Evolutionary conservation across 1,139 yeast genomes (phyloP).

Genomic region (Blastobotrys raffinosifermentans): DNA sequence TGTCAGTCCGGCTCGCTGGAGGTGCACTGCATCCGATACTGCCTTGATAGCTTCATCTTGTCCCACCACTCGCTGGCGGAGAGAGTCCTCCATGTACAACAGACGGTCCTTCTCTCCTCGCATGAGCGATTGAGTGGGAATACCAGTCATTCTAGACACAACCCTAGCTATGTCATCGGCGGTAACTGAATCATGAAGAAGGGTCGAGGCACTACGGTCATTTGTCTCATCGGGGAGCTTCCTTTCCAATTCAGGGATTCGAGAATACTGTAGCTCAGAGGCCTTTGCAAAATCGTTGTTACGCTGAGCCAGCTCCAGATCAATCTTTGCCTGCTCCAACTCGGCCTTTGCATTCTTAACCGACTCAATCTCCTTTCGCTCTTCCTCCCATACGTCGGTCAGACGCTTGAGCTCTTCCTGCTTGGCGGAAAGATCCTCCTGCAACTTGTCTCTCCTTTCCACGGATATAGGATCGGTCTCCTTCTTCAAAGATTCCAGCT

Average conservation of each 20-base stretch:
- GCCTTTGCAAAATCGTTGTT: conserved; percentile 84
- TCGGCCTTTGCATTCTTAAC: conserved; percentile 75
- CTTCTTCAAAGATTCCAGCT: conserved; percentile 84
- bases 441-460: conserved; percentile 63
- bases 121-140: conserved; percentile 86
- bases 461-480: conserved; percentile 82
- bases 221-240: conserved; percentile 46
- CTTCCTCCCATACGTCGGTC: conserved; percentile 82
- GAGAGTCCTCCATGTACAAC: conserved; percentile 75
- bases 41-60: conserved; percentile 93
- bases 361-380: conserved; percentile 64
- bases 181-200: conserved; percentile 88
- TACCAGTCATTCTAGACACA: conserved; percentile 90
- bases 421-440: conserved; percentile 58
- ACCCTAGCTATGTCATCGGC: conserved; percentile 91
- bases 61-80: conserved; percentile 78
- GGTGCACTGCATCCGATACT: conserved; percentile 87
- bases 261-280: conserved; percentile 80
- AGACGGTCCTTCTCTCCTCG: conserved; percentile 92
- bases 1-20: conserved; percentile 94
- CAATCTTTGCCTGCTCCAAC: conserved; percentile 76
- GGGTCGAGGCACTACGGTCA: conserved; percentile 24
- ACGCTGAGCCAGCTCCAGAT: conserved; percentile 76
- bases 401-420: conserved; percentile 60
- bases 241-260: conserved; percentile 71